A percentile compares a stretch with the other conserved stretches of the same genome.
These are phyloP conservation scores for Suhomyces bokatorum DNA, from an alignment of 1,139 yeast genomes.

Conservation along the genomic window DNA sequence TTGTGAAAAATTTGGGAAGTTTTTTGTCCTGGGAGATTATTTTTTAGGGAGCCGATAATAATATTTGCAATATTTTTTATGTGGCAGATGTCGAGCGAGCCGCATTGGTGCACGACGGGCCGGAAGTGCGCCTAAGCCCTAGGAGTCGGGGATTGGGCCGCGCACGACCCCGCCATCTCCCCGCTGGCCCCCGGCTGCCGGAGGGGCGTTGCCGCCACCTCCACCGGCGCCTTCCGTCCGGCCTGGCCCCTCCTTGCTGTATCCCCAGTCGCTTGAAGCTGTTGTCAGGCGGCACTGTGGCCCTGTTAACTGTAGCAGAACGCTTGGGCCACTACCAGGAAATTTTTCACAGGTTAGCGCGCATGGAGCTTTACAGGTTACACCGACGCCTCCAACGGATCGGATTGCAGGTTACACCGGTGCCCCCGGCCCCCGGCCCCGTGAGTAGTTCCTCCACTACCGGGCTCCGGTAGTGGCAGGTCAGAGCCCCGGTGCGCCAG, in stretches of 20 bases:
- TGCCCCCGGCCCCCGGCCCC: too few species aligned
- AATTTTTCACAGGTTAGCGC: conserved; percentile 1
- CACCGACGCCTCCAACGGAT: background rate
- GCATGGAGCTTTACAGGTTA: background rate
- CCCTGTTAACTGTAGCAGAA: background rate
- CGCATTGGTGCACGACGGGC: conserved; percentile 1
- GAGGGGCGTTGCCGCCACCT: background rate
- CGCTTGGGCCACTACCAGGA: background rate
- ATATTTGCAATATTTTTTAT: background rate
- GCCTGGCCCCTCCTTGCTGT: too few species aligned
- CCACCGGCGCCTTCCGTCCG: background rate
- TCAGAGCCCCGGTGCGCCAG: too few species aligned
- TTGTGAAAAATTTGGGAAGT: conserved; percentile 2
- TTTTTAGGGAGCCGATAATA: conserved; percentile 1
- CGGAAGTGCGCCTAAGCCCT: background rate
- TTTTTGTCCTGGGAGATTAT: conserved; percentile 1
- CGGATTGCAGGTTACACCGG: too few species aligned
- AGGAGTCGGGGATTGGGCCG: background rate
- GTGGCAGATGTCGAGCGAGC: conserved; percentile 1
- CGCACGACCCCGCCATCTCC: background rate
- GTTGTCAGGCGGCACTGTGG: too few species aligned
- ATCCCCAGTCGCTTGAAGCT: too few species aligned
- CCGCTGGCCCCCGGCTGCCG: background rate
- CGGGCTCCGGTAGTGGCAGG: too few species aligned
- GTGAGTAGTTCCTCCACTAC: too few species aligned